Conservation (phyloP, 75 land plant species). For the Sequoiadendron giganteum region DNA sequence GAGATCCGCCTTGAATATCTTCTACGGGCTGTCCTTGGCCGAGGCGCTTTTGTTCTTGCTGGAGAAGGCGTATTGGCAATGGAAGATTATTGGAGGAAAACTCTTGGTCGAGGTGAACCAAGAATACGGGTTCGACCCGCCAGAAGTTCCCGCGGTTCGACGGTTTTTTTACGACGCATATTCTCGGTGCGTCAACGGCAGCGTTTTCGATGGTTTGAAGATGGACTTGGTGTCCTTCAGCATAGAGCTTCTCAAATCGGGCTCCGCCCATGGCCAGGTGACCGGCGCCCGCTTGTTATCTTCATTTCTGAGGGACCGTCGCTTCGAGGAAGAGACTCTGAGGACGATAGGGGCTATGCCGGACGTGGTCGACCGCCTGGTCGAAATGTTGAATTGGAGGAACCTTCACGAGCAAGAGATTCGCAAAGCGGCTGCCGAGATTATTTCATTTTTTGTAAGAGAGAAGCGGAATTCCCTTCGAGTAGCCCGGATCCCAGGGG, state of each 20-base stretch:
- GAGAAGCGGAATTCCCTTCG: slow-evolving; percentile 60
- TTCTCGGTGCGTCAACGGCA: slow-evolving; percentile 61
- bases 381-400: slow-evolving; percentile 91
- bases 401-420: slow-evolving; percentile 57
- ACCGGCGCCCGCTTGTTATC: slow-evolving; percentile 58
- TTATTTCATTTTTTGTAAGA: slow-evolving; percentile 47
- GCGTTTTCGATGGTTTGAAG: slow-evolving; percentile 83
- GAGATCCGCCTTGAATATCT: slow-evolving; percentile 52
- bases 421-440: slow-evolving; percentile 53
- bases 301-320: slow-evolving; percentile 24
- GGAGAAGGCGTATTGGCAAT: slow-evolving; percentile 86
- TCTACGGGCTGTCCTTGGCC: slow-evolving; percentile 65
- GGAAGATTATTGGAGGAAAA: slow-evolving; percentile 44
- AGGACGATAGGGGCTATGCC: slow-evolving; percentile 64
- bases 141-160: slow-evolving; percentile 29
- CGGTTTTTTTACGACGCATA: slow-evolving; percentile 93
- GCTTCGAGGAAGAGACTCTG: slow-evolving; percentile 50
- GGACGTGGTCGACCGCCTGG: slow-evolving; percentile 55
- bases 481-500: slow-evolving; percentile 70
- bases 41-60: slow-evolving; percentile 75
- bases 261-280: slow-evolving; percentile 48
- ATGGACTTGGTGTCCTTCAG: slow-evolving; percentile 85
- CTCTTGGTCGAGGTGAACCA: slow-evolving; percentile 51
- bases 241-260: slow-evolving; percentile 46
- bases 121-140: slow-evolving; percentile 32